phyloP scores from a whole-genome alignment of 139 green algal species.

The Microglena sp. region DNA sequence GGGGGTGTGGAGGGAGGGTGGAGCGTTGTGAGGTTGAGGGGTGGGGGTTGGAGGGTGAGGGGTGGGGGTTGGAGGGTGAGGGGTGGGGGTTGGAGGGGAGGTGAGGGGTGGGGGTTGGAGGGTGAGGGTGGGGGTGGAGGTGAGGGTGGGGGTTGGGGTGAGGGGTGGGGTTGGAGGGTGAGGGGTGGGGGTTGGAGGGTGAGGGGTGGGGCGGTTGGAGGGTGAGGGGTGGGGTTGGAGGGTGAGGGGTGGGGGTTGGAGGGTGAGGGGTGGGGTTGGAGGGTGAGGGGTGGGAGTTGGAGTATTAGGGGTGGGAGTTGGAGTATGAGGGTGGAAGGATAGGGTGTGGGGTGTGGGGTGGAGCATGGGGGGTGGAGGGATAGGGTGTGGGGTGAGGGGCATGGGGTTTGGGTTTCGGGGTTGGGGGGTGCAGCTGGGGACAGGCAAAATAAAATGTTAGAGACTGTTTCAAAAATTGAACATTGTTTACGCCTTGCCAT shows the following conservation, averaged over 20 bases:
- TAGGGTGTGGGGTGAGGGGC: no score
- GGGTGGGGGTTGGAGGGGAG: not conserved
- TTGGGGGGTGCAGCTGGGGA: no score
- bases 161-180: not conserved
- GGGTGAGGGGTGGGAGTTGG: not conserved
- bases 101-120: not conserved
- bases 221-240: no score
- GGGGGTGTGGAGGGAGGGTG: not conserved
- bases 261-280: not conserved
- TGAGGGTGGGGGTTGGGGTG: not conserved
- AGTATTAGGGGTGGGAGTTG: no score
- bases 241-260: not conserved
- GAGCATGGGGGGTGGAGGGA: no score
- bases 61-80: not conserved
- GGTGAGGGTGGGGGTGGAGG: not conserved
- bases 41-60: not conserved
- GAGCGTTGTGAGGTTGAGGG: not conserved
- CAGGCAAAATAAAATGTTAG: no score
- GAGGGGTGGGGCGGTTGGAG: not conserved
- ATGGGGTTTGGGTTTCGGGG: no score
- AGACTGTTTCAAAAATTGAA: no score
- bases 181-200: not conserved
- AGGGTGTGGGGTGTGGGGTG: no score
- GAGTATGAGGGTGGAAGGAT: no score
- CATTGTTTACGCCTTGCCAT: no score